A percentile compares a stretch with the other conserved stretches of the same genome.
These are phyloP conservation scores for Stentor roeselii DNA, from an alignment of 73 alveolate species.

Conservation along the genomic window DNA sequence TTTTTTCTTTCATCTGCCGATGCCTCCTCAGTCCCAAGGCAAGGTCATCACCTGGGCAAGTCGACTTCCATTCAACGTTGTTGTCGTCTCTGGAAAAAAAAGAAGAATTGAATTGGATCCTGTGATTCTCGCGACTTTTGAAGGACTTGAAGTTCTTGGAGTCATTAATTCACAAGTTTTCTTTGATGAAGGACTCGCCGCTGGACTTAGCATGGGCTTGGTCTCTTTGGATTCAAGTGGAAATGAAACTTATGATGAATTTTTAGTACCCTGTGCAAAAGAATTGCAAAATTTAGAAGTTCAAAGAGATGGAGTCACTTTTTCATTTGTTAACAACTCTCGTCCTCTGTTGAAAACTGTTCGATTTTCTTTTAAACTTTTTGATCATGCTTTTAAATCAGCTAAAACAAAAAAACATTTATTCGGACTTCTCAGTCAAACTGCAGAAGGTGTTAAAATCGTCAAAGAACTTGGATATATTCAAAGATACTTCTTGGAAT, in stretches of 20 bases:
- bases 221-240: constrained; percentile 59
- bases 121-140: background rate
- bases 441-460: constrained; percentile 44
- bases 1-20: background rate
- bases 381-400: constrained; percentile 46
- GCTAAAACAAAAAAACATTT: constrained; percentile 48
- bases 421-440: constrained; percentile 58
- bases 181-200: constrained; percentile 2
- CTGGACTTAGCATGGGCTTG: constrained; percentile 43
- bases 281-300: background rate
- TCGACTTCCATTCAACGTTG: background rate
- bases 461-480: constrained; percentile 46
- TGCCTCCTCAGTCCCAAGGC: constrained; percentile 13
- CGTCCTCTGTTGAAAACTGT: constrained; percentile 26
- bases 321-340: background rate
- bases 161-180: background rate
- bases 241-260: constrained; percentile 41
- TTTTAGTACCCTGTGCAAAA: constrained; percentile 30
- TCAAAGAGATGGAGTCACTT: constrained; percentile 13
- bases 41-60: background rate
- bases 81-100: background rate
- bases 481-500: constrained; percentile 32
- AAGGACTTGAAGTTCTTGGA: background rate
- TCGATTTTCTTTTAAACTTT: constrained; percentile 16
- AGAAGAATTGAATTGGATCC: background rate